These are phyloP conservation scores for Raddia distichophylla DNA, from an alignment of 176 grass and related monocot genomes.

Conservation along the genomic window DNA sequence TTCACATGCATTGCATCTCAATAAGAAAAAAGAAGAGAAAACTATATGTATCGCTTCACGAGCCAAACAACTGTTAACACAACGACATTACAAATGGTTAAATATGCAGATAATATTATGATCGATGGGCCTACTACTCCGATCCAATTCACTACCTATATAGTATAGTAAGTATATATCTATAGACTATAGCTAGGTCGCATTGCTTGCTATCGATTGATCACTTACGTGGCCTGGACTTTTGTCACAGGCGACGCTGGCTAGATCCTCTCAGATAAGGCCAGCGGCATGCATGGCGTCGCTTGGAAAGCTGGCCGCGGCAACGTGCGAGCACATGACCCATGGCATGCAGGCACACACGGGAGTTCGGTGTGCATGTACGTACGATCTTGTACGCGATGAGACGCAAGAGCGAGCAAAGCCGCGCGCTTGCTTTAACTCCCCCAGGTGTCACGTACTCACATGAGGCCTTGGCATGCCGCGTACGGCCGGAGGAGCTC, in stretches of 20 bases:
- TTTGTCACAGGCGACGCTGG: neutral
- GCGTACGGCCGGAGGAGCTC: neutral
- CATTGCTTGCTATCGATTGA: too few relatives aligned
- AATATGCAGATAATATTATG: neutral
- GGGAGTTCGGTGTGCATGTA: neutral
- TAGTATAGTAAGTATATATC: too few relatives aligned
- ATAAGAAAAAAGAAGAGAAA: neutral
- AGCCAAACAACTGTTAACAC: slow-evolving; percentile 27
- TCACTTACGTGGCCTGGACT: neutral
- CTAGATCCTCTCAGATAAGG: slow-evolving; percentile 48
- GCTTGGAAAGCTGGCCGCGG: slow-evolving; percentile 32
- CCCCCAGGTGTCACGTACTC: neutral
- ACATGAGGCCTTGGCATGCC: neutral
- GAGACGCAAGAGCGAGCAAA: neutral
- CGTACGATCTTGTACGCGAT: too few relatives aligned
- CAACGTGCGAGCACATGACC: slow-evolving; percentile 53
- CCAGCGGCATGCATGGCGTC: neutral
- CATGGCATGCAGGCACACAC: neutral
- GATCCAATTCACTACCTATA: neutral
- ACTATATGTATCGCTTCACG: slow-evolving; percentile 2
- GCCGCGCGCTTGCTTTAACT: neutral
- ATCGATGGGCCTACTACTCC: too few relatives aligned
- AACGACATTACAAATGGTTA: neutral
- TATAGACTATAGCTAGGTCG: too few relatives aligned
- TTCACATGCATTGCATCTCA: neutral